Evolutionary conservation across 2,329 filamentous ascomycete species (phyloP).

Genomic region (Colletotrichum lupini): DNA sequence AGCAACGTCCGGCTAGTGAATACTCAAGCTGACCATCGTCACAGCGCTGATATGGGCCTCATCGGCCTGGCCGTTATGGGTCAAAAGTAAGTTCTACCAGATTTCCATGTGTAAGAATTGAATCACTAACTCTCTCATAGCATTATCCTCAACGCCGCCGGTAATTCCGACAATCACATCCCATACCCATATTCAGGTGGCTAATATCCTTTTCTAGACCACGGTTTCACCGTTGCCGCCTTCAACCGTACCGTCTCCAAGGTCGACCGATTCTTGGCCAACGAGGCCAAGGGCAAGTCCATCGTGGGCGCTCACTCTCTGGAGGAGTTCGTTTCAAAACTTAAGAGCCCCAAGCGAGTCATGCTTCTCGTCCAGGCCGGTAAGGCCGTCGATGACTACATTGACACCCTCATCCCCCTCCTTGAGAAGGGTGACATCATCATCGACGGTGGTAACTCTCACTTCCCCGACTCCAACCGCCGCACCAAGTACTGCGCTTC

Average conservation of each 20-base stretch:
- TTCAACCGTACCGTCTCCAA: conserved; percentile 99
- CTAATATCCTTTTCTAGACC: conserved; percentile 40
- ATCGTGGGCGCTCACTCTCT: conserved; percentile 93
- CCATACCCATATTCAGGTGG: not conserved
- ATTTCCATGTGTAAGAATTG: not conserved
- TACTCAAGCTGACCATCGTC: conserved; percentile 62
- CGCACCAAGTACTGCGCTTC: conserved; percentile 85
- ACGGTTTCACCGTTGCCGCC: conserved; percentile 95
- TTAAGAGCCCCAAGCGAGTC: conserved; percentile 95
- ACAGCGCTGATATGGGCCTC: conserved; percentile 89
- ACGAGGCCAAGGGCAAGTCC: conserved; percentile 95
- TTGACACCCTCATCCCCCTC: conserved; percentile 89
- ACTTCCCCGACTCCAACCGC: conserved; percentile 99
- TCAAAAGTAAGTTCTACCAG: conserved; percentile 52
- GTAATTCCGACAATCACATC: not conserved
- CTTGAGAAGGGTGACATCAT: conserved; percentile 94
- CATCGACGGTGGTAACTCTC: conserved; percentile 99
- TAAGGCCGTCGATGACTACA: conserved; percentile 98
- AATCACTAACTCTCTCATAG: conserved; percentile 67
- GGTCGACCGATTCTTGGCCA: conserved; percentile 92
- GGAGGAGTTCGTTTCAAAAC: conserved; percentile 94
- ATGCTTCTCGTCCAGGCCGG: conserved; percentile 99
- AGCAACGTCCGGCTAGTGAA: conserved; percentile 37
- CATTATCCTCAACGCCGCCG: conserved; percentile 89
- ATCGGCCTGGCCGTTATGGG: conserved; percentile 91